Base-by-base conservation (phyloP, 1,284 basidiomycete species). In the Trametes pubescens region DNA sequence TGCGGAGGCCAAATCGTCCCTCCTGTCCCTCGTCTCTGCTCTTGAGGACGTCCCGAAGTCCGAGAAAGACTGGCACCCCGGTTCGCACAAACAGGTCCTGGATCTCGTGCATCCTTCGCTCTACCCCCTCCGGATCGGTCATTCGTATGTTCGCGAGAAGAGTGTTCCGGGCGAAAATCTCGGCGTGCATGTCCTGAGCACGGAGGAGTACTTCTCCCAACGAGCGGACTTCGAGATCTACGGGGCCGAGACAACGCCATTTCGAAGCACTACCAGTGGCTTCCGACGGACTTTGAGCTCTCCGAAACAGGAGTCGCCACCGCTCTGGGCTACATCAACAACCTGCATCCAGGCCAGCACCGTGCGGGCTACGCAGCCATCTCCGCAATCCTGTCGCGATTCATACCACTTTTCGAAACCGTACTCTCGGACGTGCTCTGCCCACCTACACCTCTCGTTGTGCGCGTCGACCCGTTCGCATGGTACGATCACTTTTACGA, bases 331-430 rank as follows among this genome's bases (percentile, higher is more conserved):
- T 65, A 65, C 47, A 65, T 65, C 44, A 61, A 61, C 55, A 65
- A 65, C 46, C 35, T 61, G 13, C 59, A 65, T 29, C 59, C 64
- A 2, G 22, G 14, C 10, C 68, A 47, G 5, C 51, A 77, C 61
- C 63, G 65, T 24, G 66, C 67, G 1, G 69, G 80, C 0, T 78
- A 80, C 58, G 14, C 37, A 0, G 51, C 76, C 22, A 72, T 81
- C 34, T 74, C 78, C 29, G 61, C 72, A 24, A 59, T 80, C 47
- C 72, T 80, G 8, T 66, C 38, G 18, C 69, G 60, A 1, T 67
- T 67, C 65, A 72, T 82, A 14, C 79, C 80, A 0, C 69, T 80
- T 24, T 81, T 78, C 73, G 74, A 80, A 43, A 65, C 67, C 44
- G 70, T 74, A 4, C 66, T 78, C 24, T 65, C 68, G 7, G 69